These are phyloP conservation scores for Solanum hybrid DNA, from an alignment of 305 asterid genomes.

Conservation along the genomic window DNA sequence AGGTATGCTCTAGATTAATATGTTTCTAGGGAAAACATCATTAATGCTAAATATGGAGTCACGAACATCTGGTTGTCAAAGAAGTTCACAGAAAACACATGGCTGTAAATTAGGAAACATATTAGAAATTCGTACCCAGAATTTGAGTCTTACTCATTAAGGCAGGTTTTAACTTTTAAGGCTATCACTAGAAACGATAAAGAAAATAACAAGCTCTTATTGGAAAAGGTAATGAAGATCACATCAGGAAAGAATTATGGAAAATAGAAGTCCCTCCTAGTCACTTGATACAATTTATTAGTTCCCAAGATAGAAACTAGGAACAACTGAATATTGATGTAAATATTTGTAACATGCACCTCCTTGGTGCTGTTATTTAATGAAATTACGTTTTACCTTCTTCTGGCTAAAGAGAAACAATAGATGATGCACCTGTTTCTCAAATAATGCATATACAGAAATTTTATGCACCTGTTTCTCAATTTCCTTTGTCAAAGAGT, in stretches of 20 bases:
- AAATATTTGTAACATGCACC: background rate
- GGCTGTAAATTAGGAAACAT: background rate
- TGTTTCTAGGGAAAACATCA: background rate
- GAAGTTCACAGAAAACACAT: background rate
- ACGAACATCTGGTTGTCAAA: background rate
- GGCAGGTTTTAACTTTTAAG: background rate
- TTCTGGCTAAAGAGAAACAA: background rate
- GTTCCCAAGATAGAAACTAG: background rate
- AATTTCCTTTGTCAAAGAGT: constrained; percentile 83
- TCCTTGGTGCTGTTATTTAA: background rate
- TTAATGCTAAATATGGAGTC: background rate
- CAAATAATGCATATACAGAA: background rate
- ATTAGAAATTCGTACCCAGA: background rate
- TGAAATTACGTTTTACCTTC: background rate
- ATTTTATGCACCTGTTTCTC: constrained; percentile 65
- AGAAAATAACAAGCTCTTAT: background rate
- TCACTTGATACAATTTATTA: no score
- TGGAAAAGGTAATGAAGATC: background rate
- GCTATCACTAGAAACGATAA: background rate
- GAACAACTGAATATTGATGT: background rate
- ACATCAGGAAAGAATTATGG: background rate
- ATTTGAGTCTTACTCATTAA: background rate
- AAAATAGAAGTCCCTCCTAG: background rate
- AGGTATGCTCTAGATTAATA: background rate
- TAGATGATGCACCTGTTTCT: background rate